A percentile compares a stretch with the other conserved stretches of the same genome.
These are phyloP conservation scores for Chrysoporthe puriensis DNA, from an alignment of 2,329 filamentous ascomycete genomes.

Conservation along the genomic window DNA sequence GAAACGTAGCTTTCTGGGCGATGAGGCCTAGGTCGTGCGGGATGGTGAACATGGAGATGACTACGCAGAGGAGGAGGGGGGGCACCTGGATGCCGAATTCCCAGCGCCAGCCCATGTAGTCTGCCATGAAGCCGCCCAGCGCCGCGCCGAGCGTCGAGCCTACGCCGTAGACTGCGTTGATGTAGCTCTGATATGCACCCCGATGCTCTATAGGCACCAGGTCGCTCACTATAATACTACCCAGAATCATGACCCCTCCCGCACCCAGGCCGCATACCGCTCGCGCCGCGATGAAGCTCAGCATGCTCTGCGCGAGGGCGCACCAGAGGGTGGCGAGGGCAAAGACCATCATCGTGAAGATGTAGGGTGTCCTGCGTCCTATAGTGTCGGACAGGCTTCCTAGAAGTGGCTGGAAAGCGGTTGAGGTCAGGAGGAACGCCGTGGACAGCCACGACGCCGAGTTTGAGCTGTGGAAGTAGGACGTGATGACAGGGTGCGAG, in stretches of 20 bases:
- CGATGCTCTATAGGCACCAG: slow-evolving; percentile 72
- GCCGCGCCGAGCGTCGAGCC: slow-evolving; percentile 66
- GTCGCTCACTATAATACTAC: slow-evolving; percentile 73
- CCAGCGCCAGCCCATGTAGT: slow-evolving; percentile 74
- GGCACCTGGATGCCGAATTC: slow-evolving; percentile 68
- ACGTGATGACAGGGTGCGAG: slow-evolving; percentile 77
- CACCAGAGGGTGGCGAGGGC: slow-evolving; percentile 70
- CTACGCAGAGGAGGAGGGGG: slow-evolving; percentile 50
- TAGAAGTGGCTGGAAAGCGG: slow-evolving; percentile 74
- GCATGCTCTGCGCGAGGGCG: slow-evolving; percentile 66
- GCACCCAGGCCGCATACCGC: slow-evolving; percentile 75
- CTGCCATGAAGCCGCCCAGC: slow-evolving; percentile 70
- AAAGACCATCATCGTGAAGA: slow-evolving; percentile 67
- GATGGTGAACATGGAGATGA: slow-evolving; percentile 50
- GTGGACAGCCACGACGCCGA: slow-evolving; percentile 83
- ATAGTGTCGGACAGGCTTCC: slow-evolving; percentile 75
- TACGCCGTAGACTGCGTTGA: slow-evolving; percentile 68
- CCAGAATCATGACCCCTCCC: slow-evolving; percentile 71
- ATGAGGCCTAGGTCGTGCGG: slow-evolving; percentile 57
- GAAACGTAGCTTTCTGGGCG: slow-evolving; percentile 45
- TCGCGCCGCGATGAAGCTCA: slow-evolving; percentile 71
- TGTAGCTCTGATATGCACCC: slow-evolving; percentile 69
- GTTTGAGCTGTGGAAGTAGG: slow-evolving; percentile 77
- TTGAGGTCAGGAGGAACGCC: slow-evolving; percentile 76
- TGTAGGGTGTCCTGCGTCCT: slow-evolving; percentile 68